Base-by-base conservation (phyloP, 805 yeast species). In the Zygotorulaspora danielsina region DNA sequence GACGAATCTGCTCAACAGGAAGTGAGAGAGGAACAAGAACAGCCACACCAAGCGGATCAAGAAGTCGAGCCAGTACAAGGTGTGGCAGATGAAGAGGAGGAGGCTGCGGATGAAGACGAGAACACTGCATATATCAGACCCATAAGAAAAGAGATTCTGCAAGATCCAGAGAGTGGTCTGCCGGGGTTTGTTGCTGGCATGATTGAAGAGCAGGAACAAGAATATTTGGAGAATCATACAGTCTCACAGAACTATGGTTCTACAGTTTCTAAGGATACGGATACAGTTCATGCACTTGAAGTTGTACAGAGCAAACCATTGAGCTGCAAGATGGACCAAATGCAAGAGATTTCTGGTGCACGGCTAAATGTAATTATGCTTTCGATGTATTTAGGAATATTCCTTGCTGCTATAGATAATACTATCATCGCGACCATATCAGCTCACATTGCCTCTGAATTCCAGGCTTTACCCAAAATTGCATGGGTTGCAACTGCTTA, bases 401-500 rank as follows among this genome's bases (percentile, higher is more conserved):
- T 76, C 49, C 63, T 82, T 27, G 78, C 84, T 2, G 79, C 89
- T 0, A 56, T 81, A 42, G 90, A 82, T 53, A 69, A 76, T 13
- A 81, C 89, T 0, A 73, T 82, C 18, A 80, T 82, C 12, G 73
- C 87, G 0, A 81, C 88, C 1, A 61, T 81, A 19, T 63, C 81
- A 50, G 69, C 84, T 2, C 72, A 73, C 19, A 81, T 82, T 39
- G 84, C 87, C 1, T 77, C 84, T 1, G 87, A 81, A 49, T 72
- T 82, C 51, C 65, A 80, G 47, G 80, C 79, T 0, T 65, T 81
- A 31, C 76, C 78, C 3, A 73, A 73, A 45, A 70, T 81, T 19
- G 73, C 86, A 11, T 81, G 87, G 86, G 78, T 82, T 17, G 88
- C 85, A 2, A 78, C 86, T 0, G 73, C 85, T 0, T 82, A 82